These are phyloP conservation scores for Clausena lansium DNA, from an alignment of 345 rosid genomes.

Conservation along the genomic window DNA sequence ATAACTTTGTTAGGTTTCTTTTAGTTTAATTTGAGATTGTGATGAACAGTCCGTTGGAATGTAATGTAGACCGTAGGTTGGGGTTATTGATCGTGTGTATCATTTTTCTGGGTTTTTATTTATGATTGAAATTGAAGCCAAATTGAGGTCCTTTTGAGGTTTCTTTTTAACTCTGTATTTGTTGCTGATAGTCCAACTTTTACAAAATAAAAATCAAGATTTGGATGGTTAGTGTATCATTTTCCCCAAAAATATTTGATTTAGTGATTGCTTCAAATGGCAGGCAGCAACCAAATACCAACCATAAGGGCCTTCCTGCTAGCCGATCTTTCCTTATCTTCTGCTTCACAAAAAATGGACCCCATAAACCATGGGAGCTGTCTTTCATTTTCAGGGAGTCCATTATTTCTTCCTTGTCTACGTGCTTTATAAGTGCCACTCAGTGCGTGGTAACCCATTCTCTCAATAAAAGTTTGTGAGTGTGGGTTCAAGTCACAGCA, in stretches of 20 bases:
- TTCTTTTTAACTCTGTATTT: constrained; percentile 10
- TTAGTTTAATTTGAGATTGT: constrained; percentile 3
- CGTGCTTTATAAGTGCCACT: not conserved
- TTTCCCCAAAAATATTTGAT: not conserved
- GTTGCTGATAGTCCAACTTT: not conserved
- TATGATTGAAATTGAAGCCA: constrained; percentile 12
- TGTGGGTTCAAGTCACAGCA: too few relatives aligned
- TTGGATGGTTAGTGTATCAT: not conserved
- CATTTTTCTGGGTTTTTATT: not conserved
- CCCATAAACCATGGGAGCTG: constrained; percentile 2
- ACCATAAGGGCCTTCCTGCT: not conserved
- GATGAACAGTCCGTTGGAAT: not conserved
- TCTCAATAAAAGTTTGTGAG: too few relatives aligned
- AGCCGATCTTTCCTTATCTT: not conserved
- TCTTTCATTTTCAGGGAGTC: constrained; percentile 1
- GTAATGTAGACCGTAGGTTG: constrained; percentile 3
- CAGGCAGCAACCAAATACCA: not conserved
- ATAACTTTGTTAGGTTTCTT: not conserved
- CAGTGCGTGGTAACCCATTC: too few relatives aligned
- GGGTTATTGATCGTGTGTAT: not conserved
- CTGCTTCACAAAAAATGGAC: not conserved
- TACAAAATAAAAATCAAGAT: not conserved
- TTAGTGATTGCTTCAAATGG: not conserved
- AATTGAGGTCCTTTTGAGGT: constrained; percentile 5
- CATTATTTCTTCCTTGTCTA: not conserved